Evolutionary conservation across 169 alveolate species (phyloP).

Genomic region (Pseudocohnilembus persalinus): DNA sequence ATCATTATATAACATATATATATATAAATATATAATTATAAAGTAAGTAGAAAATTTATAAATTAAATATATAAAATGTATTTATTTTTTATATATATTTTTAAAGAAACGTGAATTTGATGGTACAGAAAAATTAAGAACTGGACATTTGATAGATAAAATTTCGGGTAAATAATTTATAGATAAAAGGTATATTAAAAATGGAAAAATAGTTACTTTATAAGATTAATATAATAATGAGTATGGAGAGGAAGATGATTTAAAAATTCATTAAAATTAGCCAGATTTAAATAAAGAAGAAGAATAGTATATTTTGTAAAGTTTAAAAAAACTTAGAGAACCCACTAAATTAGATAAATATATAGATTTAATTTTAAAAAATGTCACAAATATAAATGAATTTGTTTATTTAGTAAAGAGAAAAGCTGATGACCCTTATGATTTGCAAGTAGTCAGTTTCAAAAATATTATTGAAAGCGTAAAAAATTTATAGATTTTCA

Average conservation of each 20-base stretch:
- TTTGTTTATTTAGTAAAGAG: conserved; percentile 29
- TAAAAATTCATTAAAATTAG: neutral
- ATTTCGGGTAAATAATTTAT: neutral
- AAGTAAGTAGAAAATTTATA: too few relatives aligned
- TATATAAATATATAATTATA: too few relatives aligned
- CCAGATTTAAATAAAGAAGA: neutral
- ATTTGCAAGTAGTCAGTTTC: conserved; percentile 38
- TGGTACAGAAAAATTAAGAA: neutral
- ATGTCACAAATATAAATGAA: conserved; percentile 37
- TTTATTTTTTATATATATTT: too few relatives aligned
- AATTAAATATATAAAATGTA: too few relatives aligned
- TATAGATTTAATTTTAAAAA: conserved; percentile 34
- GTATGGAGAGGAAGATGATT: neutral
- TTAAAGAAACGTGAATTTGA: neutral
- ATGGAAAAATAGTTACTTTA: too few relatives aligned
- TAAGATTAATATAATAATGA: too few relatives aligned
- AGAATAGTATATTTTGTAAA: neutral
- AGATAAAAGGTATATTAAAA: neutral
- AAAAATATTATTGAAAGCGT: conserved; percentile 33
- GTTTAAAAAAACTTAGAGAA: neutral
- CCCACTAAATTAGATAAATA: conserved; percentile 37
- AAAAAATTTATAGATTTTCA: neutral
- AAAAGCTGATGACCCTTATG: conserved; percentile 42
- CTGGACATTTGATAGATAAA: neutral
- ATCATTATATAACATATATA: too few relatives aligned